These are phyloP conservation scores for Diospyros kaki DNA, from an alignment of 148 eudicot genomes.

Conservation along the genomic window DNA sequence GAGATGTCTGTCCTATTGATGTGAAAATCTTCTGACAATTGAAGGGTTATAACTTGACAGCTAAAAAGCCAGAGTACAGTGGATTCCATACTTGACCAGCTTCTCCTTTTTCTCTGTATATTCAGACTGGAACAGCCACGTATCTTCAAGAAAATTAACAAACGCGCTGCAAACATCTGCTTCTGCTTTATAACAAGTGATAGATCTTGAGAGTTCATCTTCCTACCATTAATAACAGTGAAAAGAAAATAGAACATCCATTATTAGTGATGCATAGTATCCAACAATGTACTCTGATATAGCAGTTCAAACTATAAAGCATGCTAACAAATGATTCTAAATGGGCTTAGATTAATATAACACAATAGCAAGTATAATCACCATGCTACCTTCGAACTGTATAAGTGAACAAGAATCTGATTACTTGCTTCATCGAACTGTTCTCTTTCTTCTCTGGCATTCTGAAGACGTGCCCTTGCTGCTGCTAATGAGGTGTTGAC, in stretches of 20 bases:
- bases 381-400: slow-evolving; percentile 30
- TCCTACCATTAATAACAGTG: slow-evolving; percentile 25
- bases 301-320: background rate
- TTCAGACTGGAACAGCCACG: slow-evolving; percentile 38
- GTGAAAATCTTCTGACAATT: background rate
- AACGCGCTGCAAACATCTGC: slow-evolving; percentile 31
- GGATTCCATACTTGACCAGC: slow-evolving; percentile 34
- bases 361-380: background rate
- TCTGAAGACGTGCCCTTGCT: slow-evolving; percentile 36
- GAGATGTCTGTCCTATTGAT: background rate
- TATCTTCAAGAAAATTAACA: slow-evolving; percentile 37
- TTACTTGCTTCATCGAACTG: slow-evolving; percentile 50
- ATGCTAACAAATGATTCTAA: background rate
- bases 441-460: slow-evolving; percentile 46
- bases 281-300: background rate
- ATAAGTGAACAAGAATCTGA: slow-evolving; percentile 34
- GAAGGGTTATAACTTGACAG: background rate
- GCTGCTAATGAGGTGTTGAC: slow-evolving; percentile 31
- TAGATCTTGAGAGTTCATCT: slow-evolving; percentile 39
- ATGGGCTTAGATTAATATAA: background rate
- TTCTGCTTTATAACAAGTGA: slow-evolving; percentile 37
- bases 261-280: background rate
- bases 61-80: background rate
- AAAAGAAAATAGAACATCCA: background rate
- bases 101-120: slow-evolving; percentile 29